Evolutionary conservation across 768 basidiomycete genomes (phyloP).

Genomic region (Tulasnella sp.): DNA sequence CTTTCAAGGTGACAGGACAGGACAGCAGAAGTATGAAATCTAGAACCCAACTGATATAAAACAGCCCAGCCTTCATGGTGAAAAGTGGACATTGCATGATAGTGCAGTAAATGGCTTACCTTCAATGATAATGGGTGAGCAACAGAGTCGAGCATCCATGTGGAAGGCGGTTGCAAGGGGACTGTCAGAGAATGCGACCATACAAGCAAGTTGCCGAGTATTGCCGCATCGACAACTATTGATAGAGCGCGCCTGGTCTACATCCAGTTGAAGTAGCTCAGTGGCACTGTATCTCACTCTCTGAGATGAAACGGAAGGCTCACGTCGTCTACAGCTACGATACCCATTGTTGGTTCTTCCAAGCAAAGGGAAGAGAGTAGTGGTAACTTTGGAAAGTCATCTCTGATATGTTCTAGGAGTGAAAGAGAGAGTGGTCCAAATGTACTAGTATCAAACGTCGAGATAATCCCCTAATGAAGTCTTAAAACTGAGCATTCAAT

Average conservation of each 20-base stretch:
- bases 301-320: not conserved
- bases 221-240: constrained; percentile 1
- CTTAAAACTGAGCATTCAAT: not conserved
- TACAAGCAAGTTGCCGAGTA: not conserved
- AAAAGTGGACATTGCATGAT: not conserved
- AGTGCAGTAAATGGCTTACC: not conserved
- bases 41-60: not conserved
- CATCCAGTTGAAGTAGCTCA: not conserved
- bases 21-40: constrained; percentile 15
- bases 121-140: not conserved
- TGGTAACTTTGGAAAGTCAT: constrained; percentile 12
- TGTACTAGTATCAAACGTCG: not conserved
- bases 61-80: not conserved
- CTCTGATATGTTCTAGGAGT: constrained; percentile 11
- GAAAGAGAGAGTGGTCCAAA: constrained; percentile 14
- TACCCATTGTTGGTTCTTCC: not conserved
- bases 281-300: not conserved
- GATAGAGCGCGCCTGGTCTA: not conserved
- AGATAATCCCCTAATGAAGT: not conserved
- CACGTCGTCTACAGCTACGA: not conserved
- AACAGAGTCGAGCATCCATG: not conserved
- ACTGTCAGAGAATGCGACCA: not conserved
- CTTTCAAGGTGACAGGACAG: constrained; percentile 14
- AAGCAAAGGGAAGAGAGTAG: constrained; percentile 6
- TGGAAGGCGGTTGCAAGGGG: not conserved